Evolutionary conservation across 306 rosid genomes (phyloP).

Genomic region (Sindora glabra): DNA sequence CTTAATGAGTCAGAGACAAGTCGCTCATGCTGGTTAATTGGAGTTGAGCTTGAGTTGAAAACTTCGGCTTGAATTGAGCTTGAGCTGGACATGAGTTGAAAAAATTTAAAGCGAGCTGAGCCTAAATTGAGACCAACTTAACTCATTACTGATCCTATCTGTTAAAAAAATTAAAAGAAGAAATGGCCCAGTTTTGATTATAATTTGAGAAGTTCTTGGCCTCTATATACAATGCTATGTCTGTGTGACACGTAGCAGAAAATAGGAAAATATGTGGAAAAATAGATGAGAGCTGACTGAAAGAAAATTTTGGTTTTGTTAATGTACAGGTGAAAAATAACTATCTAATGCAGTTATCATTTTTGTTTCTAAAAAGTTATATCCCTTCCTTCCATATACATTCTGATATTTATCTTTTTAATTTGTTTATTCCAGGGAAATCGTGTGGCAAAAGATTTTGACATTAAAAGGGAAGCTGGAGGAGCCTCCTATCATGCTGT

Average conservation of each 20-base stretch:
- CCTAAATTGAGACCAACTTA: too few species aligned
- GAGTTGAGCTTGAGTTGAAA: too few species aligned
- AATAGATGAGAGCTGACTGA: neutral
- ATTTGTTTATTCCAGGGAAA: slow-evolving; percentile 32
- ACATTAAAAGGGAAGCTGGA: slow-evolving; percentile 59
- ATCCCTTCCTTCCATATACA: neutral
- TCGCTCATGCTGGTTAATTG: too few species aligned
- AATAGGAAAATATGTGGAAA: neutral
- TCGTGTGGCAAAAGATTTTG: slow-evolving; percentile 50
- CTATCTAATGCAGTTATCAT: neutral
- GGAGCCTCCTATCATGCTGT: slow-evolving; percentile 36
- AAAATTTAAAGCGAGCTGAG: too few species aligned
- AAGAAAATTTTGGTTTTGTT: neutral
- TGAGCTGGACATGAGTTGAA: too few species aligned
- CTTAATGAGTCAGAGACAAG: too few species aligned
- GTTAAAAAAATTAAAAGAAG: too few species aligned
- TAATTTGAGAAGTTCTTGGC: neutral
- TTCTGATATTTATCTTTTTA: neutral
- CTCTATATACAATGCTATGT: neutral
- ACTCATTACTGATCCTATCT: too few species aligned
- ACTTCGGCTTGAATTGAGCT: too few species aligned
- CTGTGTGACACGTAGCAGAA: too few species aligned
- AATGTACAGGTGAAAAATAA: too few species aligned
- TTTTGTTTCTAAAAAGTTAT: too few species aligned
- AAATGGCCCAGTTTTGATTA: neutral